Percentiles rank a stretch among this genome's conserved stretches.
phyloP scores from a whole-genome alignment of 1,284 basidiomycete species.

The Exsudoporus floridanus region DNA sequence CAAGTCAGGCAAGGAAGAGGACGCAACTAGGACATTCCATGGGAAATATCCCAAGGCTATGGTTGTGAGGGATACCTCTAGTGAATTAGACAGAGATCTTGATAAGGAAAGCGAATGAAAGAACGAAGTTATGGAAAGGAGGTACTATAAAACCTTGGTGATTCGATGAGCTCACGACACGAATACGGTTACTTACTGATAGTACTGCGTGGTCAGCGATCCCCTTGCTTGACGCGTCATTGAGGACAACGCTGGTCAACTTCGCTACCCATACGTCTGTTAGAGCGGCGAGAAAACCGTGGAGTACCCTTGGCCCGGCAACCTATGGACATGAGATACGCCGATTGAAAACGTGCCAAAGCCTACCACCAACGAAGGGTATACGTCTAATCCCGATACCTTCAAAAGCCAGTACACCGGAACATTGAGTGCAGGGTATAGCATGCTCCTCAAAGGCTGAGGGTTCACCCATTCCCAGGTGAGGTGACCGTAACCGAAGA shows the following conservation, averaged over 20 bases:
- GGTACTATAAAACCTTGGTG: slow-evolving; percentile 50
- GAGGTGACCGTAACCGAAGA: slow-evolving; percentile 89
- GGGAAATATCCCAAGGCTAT: slow-evolving; percentile 82
- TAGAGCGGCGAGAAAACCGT: slow-evolving; percentile 76
- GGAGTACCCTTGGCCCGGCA: slow-evolving; percentile 71
- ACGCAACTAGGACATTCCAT: slow-evolving; percentile 47
- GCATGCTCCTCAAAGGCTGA: slow-evolving; percentile 66
- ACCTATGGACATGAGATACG: slow-evolving; percentile 44
- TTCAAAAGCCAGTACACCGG: slow-evolving; percentile 76
- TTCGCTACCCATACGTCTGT: slow-evolving; percentile 78
- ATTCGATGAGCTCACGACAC: background rate
- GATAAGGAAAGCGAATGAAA: slow-evolving; percentile 86
- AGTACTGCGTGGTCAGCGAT: slow-evolving; percentile 41
- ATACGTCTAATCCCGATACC: slow-evolving; percentile 36
- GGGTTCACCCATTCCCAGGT: slow-evolving; percentile 95
- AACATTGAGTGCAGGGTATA: slow-evolving; percentile 77
- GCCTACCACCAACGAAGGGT: slow-evolving; percentile 33
- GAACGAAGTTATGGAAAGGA: slow-evolving; percentile 82
- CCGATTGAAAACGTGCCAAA: background rate
- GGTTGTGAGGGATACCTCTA: slow-evolving; percentile 85
- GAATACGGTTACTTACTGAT: slow-evolving; percentile 52
- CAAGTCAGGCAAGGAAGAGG: slow-evolving; percentile 22
- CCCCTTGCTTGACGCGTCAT: slow-evolving; percentile 46
- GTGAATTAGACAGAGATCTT: slow-evolving; percentile 89
- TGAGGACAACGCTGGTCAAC: slow-evolving; percentile 62